Evolutionary conservation across 495 filamentous ascomycete genomes (phyloP).

Genomic region (Penicillium chermesinum): DNA sequence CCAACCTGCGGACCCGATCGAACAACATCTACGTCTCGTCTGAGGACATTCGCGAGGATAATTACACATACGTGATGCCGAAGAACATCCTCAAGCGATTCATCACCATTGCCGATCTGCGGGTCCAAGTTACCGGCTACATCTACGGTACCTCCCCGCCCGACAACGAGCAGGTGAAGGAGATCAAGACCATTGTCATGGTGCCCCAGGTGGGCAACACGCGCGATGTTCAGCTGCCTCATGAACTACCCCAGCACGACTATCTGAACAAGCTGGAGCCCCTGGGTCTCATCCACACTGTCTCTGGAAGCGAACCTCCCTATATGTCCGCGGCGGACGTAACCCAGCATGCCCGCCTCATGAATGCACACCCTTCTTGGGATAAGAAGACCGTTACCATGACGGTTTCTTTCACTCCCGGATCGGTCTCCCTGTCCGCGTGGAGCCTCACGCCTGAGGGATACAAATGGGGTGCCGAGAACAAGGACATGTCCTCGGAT

Average conservation of each 20-base stretch:
- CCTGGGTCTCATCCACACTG: slow-evolving; percentile 91
- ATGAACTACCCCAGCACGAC: slow-evolving; percentile 90
- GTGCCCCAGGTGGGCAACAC: slow-evolving; percentile 93
- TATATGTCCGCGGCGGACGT: slow-evolving; percentile 96
- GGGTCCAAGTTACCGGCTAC: slow-evolving; percentile 93
- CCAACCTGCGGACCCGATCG: slow-evolving; percentile 86
- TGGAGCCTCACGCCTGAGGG: slow-evolving; percentile 88
- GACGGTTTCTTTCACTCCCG: slow-evolving; percentile 97
- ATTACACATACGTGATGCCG: slow-evolving; percentile 94
- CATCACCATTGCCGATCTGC: slow-evolving; percentile 95
- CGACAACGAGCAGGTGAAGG: slow-evolving; percentile 95
- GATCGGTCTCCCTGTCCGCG: slow-evolving; percentile 88
- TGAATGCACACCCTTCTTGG: slow-evolving; percentile 78
- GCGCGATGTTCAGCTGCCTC: slow-evolving; percentile 84
- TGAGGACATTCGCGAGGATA: slow-evolving; percentile 77
- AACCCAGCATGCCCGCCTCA: slow-evolving; percentile 84
- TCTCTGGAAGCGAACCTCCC: slow-evolving; percentile 86
- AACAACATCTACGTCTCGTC: slow-evolving; percentile 99
- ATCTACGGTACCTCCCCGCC: slow-evolving; percentile 89
- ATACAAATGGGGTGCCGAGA: slow-evolving; percentile 96
- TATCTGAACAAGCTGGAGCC: slow-evolving; percentile 85
- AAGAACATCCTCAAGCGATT: slow-evolving; percentile 99
- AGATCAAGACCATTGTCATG: slow-evolving; percentile 94
- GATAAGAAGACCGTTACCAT: slow-evolving; percentile 95
- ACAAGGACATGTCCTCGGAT: slow-evolving; percentile 86